A percentile compares a stretch with the other conserved stretches of the same genome.
Conservation (phyloP, 2,329 filamentous ascomycete genomes). For the Botrytis squamosa region DNA sequence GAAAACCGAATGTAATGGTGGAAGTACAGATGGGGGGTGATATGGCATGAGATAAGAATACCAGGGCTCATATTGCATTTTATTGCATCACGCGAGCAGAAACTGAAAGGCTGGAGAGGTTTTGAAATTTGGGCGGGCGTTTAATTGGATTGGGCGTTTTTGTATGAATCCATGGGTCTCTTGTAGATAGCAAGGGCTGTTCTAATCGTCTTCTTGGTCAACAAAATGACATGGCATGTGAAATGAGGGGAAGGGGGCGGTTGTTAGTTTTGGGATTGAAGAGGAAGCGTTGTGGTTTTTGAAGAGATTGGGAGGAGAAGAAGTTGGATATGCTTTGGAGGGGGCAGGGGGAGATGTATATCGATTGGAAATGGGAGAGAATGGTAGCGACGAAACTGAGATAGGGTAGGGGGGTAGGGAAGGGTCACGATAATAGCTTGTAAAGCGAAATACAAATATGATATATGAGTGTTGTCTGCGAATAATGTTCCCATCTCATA, state of each 20-base stretch:
- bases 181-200: not conserved
- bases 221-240: not conserved
- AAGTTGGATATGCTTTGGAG: not conserved
- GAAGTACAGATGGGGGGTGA: not conserved
- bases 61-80: not conserved
- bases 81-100: not conserved
- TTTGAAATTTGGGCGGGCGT: conserved; percentile 22
- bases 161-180: conserved; percentile 6
- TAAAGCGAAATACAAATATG: not conserved
- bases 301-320: not conserved
- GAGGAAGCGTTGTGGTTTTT: not conserved
- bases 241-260: not conserved
- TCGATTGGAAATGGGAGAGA: not conserved
- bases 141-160: conserved; percentile 9
- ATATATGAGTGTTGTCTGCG: not conserved
- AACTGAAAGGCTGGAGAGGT: not conserved
- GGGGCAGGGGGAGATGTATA: not conserved
- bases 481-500: not conserved
- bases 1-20: conserved; percentile 12
- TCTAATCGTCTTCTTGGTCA: not conserved
- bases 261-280: not conserved
- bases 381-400: not conserved
- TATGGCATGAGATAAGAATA: not conserved
- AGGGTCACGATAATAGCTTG: not conserved
- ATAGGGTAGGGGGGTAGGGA: not conserved